These are phyloP conservation scores for Eutypa lata DNA, from an alignment of 2,329 filamentous ascomycete species.

Conservation along the genomic window DNA sequence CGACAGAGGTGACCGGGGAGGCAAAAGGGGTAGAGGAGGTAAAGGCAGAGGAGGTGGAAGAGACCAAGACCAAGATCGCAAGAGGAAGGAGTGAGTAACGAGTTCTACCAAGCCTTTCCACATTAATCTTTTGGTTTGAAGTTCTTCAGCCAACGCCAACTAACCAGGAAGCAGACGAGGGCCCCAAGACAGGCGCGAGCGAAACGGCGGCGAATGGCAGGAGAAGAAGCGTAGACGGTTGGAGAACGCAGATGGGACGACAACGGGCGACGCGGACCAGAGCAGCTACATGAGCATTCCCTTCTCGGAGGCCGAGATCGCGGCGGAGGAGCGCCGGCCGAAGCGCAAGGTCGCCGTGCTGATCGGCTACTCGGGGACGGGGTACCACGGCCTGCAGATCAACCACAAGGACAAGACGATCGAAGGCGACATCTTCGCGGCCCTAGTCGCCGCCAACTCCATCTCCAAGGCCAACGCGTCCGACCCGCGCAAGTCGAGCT, in stretches of 20 bases:
- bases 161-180: conserved; percentile 51
- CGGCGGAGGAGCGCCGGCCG: conserved; percentile 78
- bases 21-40: conserved; percentile 8
- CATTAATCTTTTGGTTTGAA: not conserved
- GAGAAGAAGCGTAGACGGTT: conserved; percentile 54
- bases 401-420: conserved; percentile 82
- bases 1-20: conserved; percentile 14
- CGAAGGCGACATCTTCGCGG: conserved; percentile 89
- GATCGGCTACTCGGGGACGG: conserved; percentile 92
- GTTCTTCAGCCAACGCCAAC: conserved; percentile 22
- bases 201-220: conserved; percentile 46
- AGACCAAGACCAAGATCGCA: conserved; percentile 1
- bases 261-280: conserved; percentile 27
- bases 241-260: conserved; percentile 27
- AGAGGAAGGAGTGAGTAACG: conserved; percentile 16
- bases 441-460: conserved; percentile 85
- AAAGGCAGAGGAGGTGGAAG: conserved; percentile 2
- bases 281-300: conserved; percentile 53
- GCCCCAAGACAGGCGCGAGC: conserved; percentile 48
- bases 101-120: not conserved
- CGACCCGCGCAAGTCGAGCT: conserved; percentile 92
- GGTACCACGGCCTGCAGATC: conserved; percentile 97
- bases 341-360: conserved; percentile 96
- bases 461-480: conserved; percentile 97
- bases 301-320: conserved; percentile 76